Conservation (phyloP, 306 rosid genomes). For the Sophora flavescens region DNA sequence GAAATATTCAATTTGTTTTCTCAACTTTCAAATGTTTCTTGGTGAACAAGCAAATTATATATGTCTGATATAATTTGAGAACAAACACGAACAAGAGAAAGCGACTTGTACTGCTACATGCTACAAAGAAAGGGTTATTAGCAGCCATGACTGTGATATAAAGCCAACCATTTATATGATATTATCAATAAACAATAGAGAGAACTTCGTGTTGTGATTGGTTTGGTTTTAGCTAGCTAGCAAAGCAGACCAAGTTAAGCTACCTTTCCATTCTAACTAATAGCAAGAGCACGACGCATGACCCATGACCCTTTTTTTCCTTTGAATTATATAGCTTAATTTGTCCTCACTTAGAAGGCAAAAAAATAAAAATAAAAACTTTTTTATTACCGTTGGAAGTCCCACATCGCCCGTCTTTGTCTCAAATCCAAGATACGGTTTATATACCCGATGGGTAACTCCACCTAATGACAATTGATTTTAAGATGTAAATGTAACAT, state of each 20-base stretch:
- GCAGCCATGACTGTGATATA: constrained; percentile 57
- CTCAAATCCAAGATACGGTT: too few species aligned
- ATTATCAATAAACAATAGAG: constrained; percentile 17
- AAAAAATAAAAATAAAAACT: too few species aligned
- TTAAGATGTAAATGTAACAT: too few species aligned
- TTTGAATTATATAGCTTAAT: constrained; percentile 38
- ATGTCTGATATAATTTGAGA: constrained; percentile 29
- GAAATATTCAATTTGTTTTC: constrained; percentile 22
- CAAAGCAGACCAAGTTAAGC: constrained; percentile 42
- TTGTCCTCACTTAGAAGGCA: constrained; percentile 58
- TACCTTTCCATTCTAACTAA: constrained; percentile 49
- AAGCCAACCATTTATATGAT: constrained; percentile 47
- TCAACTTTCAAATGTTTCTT: constrained; percentile 34
- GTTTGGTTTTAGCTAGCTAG: constrained; percentile 21
- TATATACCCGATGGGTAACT: too few species aligned
- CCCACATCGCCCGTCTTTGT: too few species aligned
- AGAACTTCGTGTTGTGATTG: neutral
- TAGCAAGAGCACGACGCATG: constrained; percentile 51
- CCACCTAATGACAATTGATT: too few species aligned
- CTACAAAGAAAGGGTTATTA: constrained; percentile 42
- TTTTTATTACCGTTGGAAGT: too few species aligned
- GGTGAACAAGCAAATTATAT: constrained; percentile 48
- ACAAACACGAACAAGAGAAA: constrained; percentile 49
- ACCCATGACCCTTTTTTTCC: constrained; percentile 33
- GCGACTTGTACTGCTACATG: constrained; percentile 48